Evolutionary conservation across 2,329 filamentous ascomycete genomes (phyloP).

Genomic region (Ophiostoma pallidulum): DNA sequence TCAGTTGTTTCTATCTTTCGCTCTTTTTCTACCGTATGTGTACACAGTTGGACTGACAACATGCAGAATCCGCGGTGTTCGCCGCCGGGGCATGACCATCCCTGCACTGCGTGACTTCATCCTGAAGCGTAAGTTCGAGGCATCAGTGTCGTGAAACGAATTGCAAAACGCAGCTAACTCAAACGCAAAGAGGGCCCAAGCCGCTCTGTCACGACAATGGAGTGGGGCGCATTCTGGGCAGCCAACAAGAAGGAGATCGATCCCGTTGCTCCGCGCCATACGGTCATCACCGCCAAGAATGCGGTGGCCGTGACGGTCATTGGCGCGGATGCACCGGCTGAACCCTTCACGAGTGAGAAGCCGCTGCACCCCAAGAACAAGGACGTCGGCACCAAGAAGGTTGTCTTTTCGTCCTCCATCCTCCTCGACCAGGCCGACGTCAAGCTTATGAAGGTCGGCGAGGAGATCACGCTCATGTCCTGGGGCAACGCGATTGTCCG

Average conservation of each 20-base stretch:
- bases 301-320: constrained; percentile 61
- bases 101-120: constrained; percentile 75
- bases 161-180: neutral
- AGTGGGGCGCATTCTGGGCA: constrained; percentile 68
- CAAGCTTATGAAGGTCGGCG: constrained; percentile 67
- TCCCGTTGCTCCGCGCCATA: constrained; percentile 64
- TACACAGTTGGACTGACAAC: neutral
- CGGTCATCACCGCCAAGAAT: constrained; percentile 60
- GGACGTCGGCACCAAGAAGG: constrained; percentile 75
- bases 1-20: constrained; percentile 29
- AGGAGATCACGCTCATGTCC: constrained; percentile 93
- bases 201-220: constrained; percentile 75
- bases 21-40: neutral
- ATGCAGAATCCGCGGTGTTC: constrained; percentile 50
- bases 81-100: constrained; percentile 69
- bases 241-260: constrained; percentile 78
- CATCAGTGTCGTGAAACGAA: neutral
- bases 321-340: constrained; percentile 56
- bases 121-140: constrained; percentile 43
- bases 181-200: constrained; percentile 52
- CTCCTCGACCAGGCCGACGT: constrained; percentile 82
- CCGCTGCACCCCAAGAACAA: constrained; percentile 86
- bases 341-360: constrained; percentile 60
- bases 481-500: constrained; percentile 87
- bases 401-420: constrained; percentile 65